These are phyloP conservation scores for Arthroderma sp. DNA, from an alignment of 2,329 filamentous ascomycete genomes.

Conservation along the genomic window DNA sequence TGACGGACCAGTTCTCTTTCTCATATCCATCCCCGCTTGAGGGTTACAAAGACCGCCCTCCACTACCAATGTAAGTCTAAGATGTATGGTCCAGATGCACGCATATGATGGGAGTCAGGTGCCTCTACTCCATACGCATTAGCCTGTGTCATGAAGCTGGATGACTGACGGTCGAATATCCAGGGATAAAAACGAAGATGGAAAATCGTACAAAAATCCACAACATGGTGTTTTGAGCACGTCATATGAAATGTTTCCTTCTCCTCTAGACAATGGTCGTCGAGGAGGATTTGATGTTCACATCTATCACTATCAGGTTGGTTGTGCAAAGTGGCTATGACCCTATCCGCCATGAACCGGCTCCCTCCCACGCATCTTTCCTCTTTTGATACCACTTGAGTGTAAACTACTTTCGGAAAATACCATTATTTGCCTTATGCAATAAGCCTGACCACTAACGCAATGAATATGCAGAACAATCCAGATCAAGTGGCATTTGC, in stretches of 20 bases:
- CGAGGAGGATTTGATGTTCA: slow-evolving; percentile 75
- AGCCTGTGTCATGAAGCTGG: too few species aligned
- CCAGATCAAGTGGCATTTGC: slow-evolving; percentile 53
- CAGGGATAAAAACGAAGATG: slow-evolving; percentile 52
- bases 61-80: slow-evolving; percentile 31
- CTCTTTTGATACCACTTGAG: background rate
- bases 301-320: slow-evolving; percentile 60
- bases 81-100: too few species aligned
- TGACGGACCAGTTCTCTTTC: slow-evolving; percentile 40
- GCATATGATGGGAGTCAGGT: too few species aligned
- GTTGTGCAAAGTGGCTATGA: slow-evolving; percentile 7
- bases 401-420: too few species aligned
- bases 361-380: background rate
- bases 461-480: slow-evolving; percentile 33
- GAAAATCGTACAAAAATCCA: slow-evolving; percentile 63
- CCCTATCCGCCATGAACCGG: background rate
- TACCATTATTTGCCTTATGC: too few species aligned
- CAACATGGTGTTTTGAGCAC: slow-evolving; percentile 47
- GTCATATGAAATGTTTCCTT: slow-evolving; percentile 55
- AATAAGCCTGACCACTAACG: background rate
- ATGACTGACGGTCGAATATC: too few species aligned
- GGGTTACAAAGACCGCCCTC: slow-evolving; percentile 37
- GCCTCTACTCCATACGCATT: too few species aligned
- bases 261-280: slow-evolving; percentile 51
- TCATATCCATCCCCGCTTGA: slow-evolving; percentile 43